These are phyloP conservation scores for Trichoderma hamatum DNA, from an alignment of 2,329 filamentous ascomycete genomes.

Conservation along the genomic window DNA sequence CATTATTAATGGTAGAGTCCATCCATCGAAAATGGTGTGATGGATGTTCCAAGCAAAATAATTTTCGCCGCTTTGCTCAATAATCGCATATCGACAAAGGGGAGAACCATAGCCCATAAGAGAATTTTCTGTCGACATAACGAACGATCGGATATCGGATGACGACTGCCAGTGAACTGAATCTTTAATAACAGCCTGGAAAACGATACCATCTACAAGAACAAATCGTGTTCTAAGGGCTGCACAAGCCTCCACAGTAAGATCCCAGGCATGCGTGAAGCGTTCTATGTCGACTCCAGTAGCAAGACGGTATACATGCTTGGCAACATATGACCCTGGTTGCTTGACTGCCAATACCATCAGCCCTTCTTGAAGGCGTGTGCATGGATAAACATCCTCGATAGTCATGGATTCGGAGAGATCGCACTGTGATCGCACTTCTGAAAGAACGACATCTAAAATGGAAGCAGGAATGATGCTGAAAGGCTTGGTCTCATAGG, in stretches of 20 bases:
- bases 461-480: conserved; percentile 4
- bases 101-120: conserved; percentile 14
- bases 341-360: conserved; percentile 35
- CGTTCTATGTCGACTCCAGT: conserved; percentile 15
- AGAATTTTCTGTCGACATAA: conserved; percentile 13
- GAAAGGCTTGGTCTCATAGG: conserved; percentile 23
- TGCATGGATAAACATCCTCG: conserved; percentile 43
- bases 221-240: conserved; percentile 32
- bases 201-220: conserved; percentile 22
- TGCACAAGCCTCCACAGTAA: conserved; percentile 28
- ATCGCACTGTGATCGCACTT: conserved; percentile 13
- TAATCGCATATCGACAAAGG: conserved; percentile 7
- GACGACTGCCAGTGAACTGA: conserved; percentile 3
- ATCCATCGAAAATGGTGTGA: conserved; percentile 25
- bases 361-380: conserved; percentile 44
- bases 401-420: neutral
- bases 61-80: neutral
- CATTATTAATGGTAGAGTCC: conserved; percentile 16
- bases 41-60: conserved; percentile 26
- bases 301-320: conserved; percentile 29
- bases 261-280: conserved; percentile 31
- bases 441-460: neutral
- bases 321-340: conserved; percentile 32
- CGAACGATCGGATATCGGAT: conserved; percentile 7
- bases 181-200: conserved; percentile 28